Conservation (phyloP, 805 yeast genomes). For the Ogataea angusta region DNA sequence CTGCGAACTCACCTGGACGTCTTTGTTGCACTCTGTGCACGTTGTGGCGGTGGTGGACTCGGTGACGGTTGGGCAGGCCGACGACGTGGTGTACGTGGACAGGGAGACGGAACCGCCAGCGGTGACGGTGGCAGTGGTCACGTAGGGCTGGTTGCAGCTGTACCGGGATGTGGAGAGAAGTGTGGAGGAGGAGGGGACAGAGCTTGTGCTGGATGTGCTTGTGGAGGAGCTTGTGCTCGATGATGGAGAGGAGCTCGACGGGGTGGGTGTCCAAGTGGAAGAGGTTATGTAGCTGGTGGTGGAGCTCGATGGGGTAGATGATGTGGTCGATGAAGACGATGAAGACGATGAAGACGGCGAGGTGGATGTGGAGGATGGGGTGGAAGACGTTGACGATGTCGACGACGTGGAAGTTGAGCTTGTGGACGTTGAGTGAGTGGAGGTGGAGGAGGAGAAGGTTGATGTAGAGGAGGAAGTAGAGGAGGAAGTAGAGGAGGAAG, state of each 20-base stretch:
- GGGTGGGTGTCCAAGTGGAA: conserved; percentile 1
- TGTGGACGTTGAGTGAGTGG: conserved; percentile 7
- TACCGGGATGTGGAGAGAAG: not conserved
- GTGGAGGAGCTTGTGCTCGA: conserved; percentile 8
- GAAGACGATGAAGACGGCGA: too few relatives aligned
- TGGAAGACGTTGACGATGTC: too few relatives aligned
- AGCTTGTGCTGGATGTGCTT: not conserved
- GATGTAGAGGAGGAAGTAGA: too few relatives aligned
- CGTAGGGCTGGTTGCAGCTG: conserved; percentile 6
- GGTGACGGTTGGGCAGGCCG: conserved; percentile 7
- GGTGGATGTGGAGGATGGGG: not conserved
- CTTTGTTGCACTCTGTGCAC: conserved; percentile 10
- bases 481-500: not conserved
- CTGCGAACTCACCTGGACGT: not conserved
- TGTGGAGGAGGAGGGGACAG: conserved; percentile 3
- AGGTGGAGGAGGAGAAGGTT: not conserved
- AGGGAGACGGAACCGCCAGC: conserved; percentile 1
- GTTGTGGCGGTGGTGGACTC: conserved; percentile 9
- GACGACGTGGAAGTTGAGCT: conserved; percentile 2
- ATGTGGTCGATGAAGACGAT: conserved; percentile 1
- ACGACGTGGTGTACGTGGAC: conserved; percentile 8
- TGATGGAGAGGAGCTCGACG: conserved; percentile 3
- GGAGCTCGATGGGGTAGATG: conserved; percentile 4
- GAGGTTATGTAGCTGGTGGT: conserved; percentile 9
- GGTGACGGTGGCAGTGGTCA: not conserved